phyloP scores from a whole-genome alignment of 2,329 filamentous ascomycete genomes.

The Ophiostoma ips region DNA sequence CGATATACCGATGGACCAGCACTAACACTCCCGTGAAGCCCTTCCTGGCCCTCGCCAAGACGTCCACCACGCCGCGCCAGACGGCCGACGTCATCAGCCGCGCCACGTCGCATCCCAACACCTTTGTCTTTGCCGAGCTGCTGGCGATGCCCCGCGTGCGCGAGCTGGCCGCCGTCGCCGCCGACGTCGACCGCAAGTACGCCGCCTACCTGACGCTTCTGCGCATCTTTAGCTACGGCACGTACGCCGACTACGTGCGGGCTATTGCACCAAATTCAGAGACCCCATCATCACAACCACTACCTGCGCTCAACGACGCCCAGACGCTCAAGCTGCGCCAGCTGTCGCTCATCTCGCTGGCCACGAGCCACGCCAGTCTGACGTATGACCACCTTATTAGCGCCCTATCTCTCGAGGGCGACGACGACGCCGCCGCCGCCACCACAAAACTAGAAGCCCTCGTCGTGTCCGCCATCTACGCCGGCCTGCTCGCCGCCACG shows the following conservation, averaged over 20 bases:
- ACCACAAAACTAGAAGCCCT: slow-evolving; percentile 69
- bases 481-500: slow-evolving; percentile 65
- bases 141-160: slow-evolving; percentile 69
- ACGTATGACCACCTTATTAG: slow-evolving; percentile 57
- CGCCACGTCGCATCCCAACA: slow-evolving; percentile 79
- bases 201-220: slow-evolving; percentile 54
- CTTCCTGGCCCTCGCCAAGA: slow-evolving; percentile 80
- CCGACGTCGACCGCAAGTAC: slow-evolving; percentile 40
- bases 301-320: slow-evolving; percentile 57
- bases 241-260: slow-evolving; percentile 59
- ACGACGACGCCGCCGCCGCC: slow-evolving; percentile 32
- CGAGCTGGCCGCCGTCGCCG: slow-evolving; percentile 40
- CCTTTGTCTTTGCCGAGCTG: slow-evolving; percentile 90
- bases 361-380: slow-evolving; percentile 52
- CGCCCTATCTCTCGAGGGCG: slow-evolving; percentile 50
- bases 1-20: background rate
- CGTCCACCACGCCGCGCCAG: slow-evolving; percentile 69
- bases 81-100: slow-evolving; percentile 75
- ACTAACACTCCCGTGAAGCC: slow-evolving; percentile 40
- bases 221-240: slow-evolving; percentile 85
- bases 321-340: slow-evolving; percentile 81
- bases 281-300: slow-evolving; percentile 16
- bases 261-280: background rate
- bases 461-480: slow-evolving; percentile 78
- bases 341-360: slow-evolving; percentile 73